A percentile compares a stretch with the other conserved stretches of the same genome.
These are phyloP conservation scores for Lenwebbia sp. DNA, from an alignment of 345 rosid species.

Conservation along the genomic window DNA sequence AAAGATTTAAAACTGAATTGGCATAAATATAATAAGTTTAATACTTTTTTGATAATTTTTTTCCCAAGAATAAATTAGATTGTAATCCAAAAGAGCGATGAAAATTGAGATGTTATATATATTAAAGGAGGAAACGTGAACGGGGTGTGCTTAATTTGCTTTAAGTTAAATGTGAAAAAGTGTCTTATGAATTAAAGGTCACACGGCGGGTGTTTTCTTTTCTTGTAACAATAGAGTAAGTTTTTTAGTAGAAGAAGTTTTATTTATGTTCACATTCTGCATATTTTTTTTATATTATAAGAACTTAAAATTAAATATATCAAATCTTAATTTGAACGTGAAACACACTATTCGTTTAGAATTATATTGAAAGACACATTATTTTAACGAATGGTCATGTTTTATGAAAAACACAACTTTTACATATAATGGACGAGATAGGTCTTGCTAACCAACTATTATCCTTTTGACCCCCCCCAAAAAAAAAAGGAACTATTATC, in stretches of 20 bases:
- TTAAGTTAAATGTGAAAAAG: neutral
- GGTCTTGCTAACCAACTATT: no score
- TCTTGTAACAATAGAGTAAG: neutral
- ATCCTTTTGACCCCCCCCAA: no score
- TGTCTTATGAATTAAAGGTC: neutral
- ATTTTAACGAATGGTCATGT: neutral
- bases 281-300: no score
- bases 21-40: no score
- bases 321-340: neutral
- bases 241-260: no score
- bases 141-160: neutral
- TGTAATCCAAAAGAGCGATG: neutral
- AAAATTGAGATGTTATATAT: neutral
- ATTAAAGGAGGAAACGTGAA: neutral
- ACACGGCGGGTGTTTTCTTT: neutral
- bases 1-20: no score
- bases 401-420: neutral
- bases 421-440: no score
- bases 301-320: no score
- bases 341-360: neutral
- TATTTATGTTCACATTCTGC: neutral
- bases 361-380: neutral
- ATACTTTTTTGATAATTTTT: no score
- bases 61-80: no score
- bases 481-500: no score